Percentiles rank a stretch among this genome's conserved stretches.
Evolutionary conservation across 164 flowering plant species (phyloP).

Genomic region (Stephania japonica): DNA sequence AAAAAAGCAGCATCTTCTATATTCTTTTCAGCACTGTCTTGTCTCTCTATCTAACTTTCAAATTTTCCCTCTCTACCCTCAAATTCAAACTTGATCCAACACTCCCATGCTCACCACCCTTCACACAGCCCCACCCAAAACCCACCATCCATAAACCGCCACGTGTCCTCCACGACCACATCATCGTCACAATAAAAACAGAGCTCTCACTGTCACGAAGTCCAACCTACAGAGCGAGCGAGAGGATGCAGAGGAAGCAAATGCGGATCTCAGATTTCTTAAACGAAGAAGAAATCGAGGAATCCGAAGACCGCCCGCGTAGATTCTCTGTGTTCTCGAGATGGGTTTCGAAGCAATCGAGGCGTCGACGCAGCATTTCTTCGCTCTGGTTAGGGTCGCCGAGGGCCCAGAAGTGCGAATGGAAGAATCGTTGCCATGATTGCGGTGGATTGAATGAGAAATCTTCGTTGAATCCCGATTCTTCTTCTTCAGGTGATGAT

Average conservation of each 20-base stretch:
- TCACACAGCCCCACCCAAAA: background rate
- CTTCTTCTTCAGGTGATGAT: background rate
- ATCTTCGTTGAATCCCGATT: background rate
- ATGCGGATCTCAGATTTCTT: slow-evolving; percentile 1
- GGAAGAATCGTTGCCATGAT: background rate
- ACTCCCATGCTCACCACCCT: background rate
- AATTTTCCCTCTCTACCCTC: background rate
- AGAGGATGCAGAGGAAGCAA: background rate
- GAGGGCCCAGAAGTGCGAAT: background rate
- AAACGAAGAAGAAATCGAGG: background rate
- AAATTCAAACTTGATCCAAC: background rate
- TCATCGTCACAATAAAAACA: background rate
- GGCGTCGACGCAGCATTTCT: background rate
- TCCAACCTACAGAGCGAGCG: background rate
- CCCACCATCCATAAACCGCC: background rate
- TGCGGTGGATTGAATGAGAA: background rate
- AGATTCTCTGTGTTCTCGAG: background rate
- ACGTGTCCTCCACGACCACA: background rate
- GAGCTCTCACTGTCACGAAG: background rate
- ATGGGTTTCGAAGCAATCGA: background rate
- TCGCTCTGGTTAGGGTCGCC: background rate
- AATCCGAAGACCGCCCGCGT: background rate
- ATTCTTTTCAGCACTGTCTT: background rate
- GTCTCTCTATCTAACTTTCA: background rate
- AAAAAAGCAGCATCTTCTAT: background rate